A percentile compares a stretch with the other conserved stretches of the same genome.
Conservation (phyloP, 192 early-diverging fungal species). For the Rhizophagus sp. region DNA sequence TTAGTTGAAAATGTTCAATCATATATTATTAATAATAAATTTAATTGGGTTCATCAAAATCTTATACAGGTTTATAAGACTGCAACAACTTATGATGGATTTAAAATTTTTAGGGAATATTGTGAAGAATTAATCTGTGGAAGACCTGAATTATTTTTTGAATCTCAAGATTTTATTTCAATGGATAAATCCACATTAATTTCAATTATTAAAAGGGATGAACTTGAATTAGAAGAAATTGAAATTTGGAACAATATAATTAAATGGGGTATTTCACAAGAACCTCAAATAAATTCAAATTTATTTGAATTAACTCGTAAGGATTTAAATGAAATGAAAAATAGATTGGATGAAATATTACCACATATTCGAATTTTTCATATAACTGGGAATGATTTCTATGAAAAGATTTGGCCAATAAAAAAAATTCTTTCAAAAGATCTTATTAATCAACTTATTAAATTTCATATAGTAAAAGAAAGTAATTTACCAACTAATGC, state of each 20-base stretch:
- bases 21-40: neutral
- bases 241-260: constrained; percentile 4
- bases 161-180: constrained; percentile 1
- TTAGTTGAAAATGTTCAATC: neutral
- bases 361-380: neutral
- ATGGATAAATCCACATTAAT: neutral
- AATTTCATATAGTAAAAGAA: neutral
- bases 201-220: constrained; percentile 6
- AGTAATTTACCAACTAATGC: neutral
- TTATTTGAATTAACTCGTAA: neutral
- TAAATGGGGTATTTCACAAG: neutral
- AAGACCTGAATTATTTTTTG: constrained; percentile 7
- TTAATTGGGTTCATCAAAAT: neutral
- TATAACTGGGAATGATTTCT: neutral
- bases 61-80: neutral
- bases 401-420: neutral
- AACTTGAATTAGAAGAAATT: neutral
- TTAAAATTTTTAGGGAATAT: neutral
- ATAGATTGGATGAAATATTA: neutral
- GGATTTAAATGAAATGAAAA: neutral
- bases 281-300: neutral
- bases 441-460: neutral
- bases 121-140: neutral
- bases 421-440: neutral
- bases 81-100: too few species aligned